Percentiles rank a stretch among this genome's conserved stretches.
Conservation (phyloP, 352 stramenopile species). For the Aphanomyces euteiches region DNA sequence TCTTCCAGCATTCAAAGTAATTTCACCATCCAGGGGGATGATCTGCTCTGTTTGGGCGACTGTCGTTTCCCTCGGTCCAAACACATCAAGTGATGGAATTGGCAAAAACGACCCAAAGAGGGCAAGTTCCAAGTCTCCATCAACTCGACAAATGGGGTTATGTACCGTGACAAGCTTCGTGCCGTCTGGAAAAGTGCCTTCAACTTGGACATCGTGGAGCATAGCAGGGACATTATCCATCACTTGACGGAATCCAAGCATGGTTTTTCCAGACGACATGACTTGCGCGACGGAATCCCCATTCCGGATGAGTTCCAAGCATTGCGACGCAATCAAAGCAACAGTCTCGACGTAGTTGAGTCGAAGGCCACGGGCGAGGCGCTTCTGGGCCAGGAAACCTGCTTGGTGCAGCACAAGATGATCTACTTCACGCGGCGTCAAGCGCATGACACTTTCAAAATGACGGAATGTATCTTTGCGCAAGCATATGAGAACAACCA, state of each 20-base stretch:
- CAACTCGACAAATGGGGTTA: slow-evolving; percentile 82
- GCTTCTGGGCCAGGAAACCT: slow-evolving; percentile 92
- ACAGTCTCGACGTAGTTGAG: slow-evolving; percentile 93
- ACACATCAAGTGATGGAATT: slow-evolving; percentile 70
- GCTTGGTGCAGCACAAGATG: slow-evolving; percentile 78
- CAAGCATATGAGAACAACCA: no score
- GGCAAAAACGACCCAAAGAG: slow-evolving; percentile 94
- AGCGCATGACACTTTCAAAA: slow-evolving; percentile 36
- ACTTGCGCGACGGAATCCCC: slow-evolving; percentile 83
- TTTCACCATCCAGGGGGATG: slow-evolving; percentile 47
- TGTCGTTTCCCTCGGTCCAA: slow-evolving; percentile 37
- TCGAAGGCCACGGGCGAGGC: slow-evolving; percentile 86
- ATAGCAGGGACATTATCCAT: slow-evolving; percentile 88
- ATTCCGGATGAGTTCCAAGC: slow-evolving; percentile 95
- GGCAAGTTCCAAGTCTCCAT: slow-evolving; percentile 89
- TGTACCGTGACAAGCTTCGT: slow-evolving; percentile 97
- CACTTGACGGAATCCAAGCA: slow-evolving; percentile 89
- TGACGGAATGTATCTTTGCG: no score
- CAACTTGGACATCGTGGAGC: slow-evolving; percentile 93
- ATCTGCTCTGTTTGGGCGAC: slow-evolving; percentile 51
- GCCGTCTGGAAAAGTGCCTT: slow-evolving; percentile 96
- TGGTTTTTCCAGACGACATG: slow-evolving; percentile 80
- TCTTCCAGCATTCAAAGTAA: slow-evolving; percentile 85
- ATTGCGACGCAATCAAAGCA: slow-evolving; percentile 91
- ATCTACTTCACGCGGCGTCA: slow-evolving; percentile 68